Conservation (phyloP, 2,329 filamentous ascomycete genomes). For the Talaromyces sp. region DNA sequence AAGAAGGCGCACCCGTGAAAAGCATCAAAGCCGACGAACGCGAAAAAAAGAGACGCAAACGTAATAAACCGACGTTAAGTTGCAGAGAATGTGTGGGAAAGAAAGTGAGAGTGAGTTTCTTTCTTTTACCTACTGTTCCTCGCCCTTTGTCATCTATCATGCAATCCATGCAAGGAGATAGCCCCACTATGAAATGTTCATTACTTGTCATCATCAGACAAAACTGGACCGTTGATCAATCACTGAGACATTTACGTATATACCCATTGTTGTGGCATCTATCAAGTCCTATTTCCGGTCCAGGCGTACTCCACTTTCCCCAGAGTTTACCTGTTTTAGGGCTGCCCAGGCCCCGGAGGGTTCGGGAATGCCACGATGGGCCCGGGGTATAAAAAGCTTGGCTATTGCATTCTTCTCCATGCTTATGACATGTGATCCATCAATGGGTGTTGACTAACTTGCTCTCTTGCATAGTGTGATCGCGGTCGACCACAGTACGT, state of each 20-base stretch:
- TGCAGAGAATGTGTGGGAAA: constrained; percentile 21
- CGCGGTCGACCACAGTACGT: constrained; percentile 20
- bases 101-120: constrained; percentile 20
- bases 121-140: not conserved
- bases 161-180: not conserved
- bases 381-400: not conserved
- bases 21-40: not conserved
- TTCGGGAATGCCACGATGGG: not conserved
- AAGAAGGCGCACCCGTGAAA: not conserved
- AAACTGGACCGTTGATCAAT: not conserved
- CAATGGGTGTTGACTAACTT: not conserved
- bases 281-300: constrained; percentile 1
- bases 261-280: not conserved
- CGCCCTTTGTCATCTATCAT: not conserved
- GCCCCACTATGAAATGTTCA: not conserved
- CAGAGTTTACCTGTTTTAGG: not conserved
- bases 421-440: not conserved
- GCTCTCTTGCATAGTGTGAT: constrained; percentile 12
- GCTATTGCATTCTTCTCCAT: not conserved
- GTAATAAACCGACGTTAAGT: constrained; percentile 20
- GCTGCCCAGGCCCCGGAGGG: not conserved
- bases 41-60: constrained; percentile 17
- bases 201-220: not conserved
- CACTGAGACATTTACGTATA: not conserved
- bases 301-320: not conserved